Conservation (phyloP, 345 rosid genomes). For the Lepidium africanum region DNA sequence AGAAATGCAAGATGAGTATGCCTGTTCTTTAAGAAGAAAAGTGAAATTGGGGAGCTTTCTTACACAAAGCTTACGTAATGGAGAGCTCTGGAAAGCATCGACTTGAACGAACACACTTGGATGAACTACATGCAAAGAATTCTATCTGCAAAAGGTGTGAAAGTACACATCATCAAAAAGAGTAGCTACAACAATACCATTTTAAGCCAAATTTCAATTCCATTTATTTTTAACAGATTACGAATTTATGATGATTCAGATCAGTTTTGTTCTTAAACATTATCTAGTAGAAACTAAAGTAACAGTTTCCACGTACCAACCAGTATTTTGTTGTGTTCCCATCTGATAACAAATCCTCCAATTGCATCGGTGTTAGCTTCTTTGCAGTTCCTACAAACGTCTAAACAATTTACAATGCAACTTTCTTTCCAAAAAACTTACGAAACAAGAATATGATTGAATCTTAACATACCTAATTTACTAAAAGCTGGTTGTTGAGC, state of each 20-base stretch:
- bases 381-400: slow-evolving; percentile 44
- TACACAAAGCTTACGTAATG: slow-evolving; percentile 43
- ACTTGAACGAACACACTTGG: slow-evolving; percentile 60
- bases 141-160: slow-evolving; percentile 53
- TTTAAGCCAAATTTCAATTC: background rate
- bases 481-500: slow-evolving; percentile 63
- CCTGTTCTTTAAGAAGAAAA: background rate
- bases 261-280: background rate
- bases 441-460: background rate
- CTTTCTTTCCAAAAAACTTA: background rate
- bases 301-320: slow-evolving; percentile 56
- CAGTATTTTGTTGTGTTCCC: slow-evolving; percentile 74
- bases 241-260: background rate
- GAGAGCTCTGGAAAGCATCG: slow-evolving; percentile 77
- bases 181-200: background rate
- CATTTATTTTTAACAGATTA: background rate
- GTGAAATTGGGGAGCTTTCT: background rate
- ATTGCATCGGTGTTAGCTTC: slow-evolving; percentile 80
- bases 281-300: slow-evolving; percentile 1
- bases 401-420: background rate
- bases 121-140: slow-evolving; percentile 47
- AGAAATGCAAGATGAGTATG: background rate
- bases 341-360: slow-evolving; percentile 69
- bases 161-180: background rate
- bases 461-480: slow-evolving; percentile 49